Base-by-base conservation (phyloP, 352 stramenopile species). In the Pythium phragmitis region DNA sequence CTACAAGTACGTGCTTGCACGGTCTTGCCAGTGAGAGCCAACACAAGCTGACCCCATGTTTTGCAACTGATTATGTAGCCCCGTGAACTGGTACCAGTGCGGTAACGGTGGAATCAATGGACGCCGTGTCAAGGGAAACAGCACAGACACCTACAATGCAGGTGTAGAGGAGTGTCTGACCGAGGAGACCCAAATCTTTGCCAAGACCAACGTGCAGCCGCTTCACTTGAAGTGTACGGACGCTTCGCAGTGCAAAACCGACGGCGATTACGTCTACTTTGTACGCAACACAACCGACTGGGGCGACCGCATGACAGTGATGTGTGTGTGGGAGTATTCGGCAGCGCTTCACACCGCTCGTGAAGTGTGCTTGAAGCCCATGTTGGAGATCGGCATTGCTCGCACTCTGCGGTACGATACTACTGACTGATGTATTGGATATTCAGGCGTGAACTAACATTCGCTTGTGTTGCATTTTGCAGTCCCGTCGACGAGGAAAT, bases 61-160 rank as follows among this genome's bases (percentile, higher is more conserved):
- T 48, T 63, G 50, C 17, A 21, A 48, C 41, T 46, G 6, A 43
- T 43, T 43, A 12, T 21, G 33, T n/a, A 91, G 84, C 47, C 85
- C 82, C 6, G 86, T 89, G 59, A 91, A 89, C 69, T 93, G 80
- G 85, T 91, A 93, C 59, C 82, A 91, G 34, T 93, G 85, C 28
- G 80, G 79, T 7, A 89, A 89, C 48, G 71, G 79, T 68, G 77
- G 74, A 8, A 78, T 85, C 57, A 74, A 69, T 33, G 67, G 59
- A 13, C 57, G 67, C 21, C 60, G 73, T 33, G 49, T 8, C 0
- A 42, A 49, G 9, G 57, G 43, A 37, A 80, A 87, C 54, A 57
- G 64, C 14, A 79, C 62, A 0, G 55, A 70, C 11, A 63, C 75
- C 17, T 89, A 77, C 56, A 85, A 90, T 39, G 70, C 79, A n/a